Conservation (phyloP, 75 land plant genomes). For the Azolla pinnata region DNA sequence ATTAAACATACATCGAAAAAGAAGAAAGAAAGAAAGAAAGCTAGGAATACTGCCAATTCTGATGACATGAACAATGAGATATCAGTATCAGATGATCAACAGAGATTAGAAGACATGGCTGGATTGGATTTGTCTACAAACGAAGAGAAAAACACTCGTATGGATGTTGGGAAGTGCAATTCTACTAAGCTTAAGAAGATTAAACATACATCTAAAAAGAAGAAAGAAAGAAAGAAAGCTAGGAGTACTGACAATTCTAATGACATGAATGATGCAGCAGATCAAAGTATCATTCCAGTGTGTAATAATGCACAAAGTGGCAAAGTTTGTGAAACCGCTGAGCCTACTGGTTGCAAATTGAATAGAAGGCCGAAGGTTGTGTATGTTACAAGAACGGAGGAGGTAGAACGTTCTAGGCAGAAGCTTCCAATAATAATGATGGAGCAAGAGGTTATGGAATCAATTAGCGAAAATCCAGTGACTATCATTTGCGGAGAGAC, state of each 20-base stretch:
- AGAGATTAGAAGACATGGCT: too few relatives aligned
- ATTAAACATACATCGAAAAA: too few relatives aligned
- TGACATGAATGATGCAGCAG: neutral
- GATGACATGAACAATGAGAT: neutral
- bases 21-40: neutral
- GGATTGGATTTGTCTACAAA: too few relatives aligned
- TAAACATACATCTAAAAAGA: too few relatives aligned
- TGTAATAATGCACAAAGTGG: neutral
- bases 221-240: neutral
- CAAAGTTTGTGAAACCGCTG: slow-evolving; percentile 4
- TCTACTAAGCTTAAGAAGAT: too few relatives aligned
- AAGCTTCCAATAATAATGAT: slow-evolving; percentile 96
- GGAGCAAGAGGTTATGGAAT: slow-evolving; percentile 99
- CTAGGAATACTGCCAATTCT: neutral
- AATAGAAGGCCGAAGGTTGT: slow-evolving; percentile 23
- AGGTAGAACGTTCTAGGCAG: slow-evolving; percentile 52
- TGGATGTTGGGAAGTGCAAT: too few relatives aligned
- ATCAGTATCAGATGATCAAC: too few relatives aligned
- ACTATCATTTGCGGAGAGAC: slow-evolving; percentile 96
- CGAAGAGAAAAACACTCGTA: too few relatives aligned
- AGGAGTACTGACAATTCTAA: neutral
- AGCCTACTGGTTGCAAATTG: neutral
- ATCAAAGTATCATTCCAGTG: neutral
- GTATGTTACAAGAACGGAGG: slow-evolving; percentile 60
- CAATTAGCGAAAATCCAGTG: slow-evolving; percentile 57